These are phyloP conservation scores for Huntiella abstrusa DNA, from an alignment of 2,329 filamentous ascomycete genomes.

Conservation along the genomic window DNA sequence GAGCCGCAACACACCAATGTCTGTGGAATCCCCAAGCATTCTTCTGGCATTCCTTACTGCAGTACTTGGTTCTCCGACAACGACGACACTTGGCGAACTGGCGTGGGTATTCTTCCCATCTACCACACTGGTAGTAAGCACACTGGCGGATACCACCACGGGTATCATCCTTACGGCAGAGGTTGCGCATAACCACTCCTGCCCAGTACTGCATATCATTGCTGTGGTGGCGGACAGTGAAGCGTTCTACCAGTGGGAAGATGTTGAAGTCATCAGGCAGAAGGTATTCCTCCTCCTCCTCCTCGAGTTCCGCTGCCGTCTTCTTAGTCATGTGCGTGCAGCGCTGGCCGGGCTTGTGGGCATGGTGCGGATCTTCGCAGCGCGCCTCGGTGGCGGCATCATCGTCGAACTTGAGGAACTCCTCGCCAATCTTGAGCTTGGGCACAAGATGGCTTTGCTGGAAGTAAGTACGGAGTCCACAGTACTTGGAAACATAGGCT, in stretches of 20 bases:
- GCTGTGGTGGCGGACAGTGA: constrained; percentile 85
- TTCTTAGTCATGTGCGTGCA: background rate
- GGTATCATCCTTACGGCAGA: constrained; percentile 93
- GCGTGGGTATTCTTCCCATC: constrained; percentile 91
- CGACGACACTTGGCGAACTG: constrained; percentile 97
- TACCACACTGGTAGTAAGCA: constrained; percentile 93
- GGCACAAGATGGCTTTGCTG: constrained; percentile 89
- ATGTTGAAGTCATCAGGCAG: constrained; percentile 94
- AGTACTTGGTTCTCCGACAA: constrained; percentile 93
- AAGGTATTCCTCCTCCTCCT: constrained; percentile 67
- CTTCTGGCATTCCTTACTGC: constrained; percentile 99
- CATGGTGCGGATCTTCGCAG: background rate
- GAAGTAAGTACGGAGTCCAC: constrained; percentile 87
- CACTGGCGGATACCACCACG: constrained; percentile 90
- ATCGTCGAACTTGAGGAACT: constrained; percentile 62
- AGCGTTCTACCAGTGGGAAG: constrained; percentile 94
- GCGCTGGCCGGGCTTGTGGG: background rate
- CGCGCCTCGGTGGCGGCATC: constrained; percentile 19
- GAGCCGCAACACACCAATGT: constrained; percentile 82
- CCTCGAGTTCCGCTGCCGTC: constrained; percentile 18
- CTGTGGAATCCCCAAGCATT: constrained; percentile 96
- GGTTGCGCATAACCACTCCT: constrained; percentile 93
- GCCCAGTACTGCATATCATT: constrained; percentile 99
- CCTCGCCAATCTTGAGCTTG: constrained; percentile 71
- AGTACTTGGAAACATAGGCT: constrained; percentile 97